Percentiles rank a stretch among this genome's conserved stretches.
Conservation (phyloP, 257 asterid genomes). For the Solanum habrochaites region DNA sequence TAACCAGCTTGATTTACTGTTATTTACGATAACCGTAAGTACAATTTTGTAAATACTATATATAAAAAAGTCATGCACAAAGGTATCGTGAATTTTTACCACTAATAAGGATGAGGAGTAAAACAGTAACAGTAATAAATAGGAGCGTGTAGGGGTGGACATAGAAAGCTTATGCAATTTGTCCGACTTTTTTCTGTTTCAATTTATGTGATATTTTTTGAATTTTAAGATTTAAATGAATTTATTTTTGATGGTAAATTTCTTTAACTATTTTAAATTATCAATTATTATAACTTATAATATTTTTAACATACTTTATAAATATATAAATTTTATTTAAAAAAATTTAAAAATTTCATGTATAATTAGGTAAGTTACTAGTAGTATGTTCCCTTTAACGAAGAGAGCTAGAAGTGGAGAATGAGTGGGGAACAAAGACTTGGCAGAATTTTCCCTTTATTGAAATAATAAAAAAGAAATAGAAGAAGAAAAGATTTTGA, state of each 20-base stretch:
- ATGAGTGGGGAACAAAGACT: background rate
- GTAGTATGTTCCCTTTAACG: background rate
- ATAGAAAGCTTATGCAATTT: background rate
- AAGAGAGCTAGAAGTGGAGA: background rate
- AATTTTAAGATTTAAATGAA: fast-evolving
- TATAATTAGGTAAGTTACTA: background rate
- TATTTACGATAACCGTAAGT: background rate
- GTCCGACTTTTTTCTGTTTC: background rate
- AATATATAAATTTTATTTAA: no score
- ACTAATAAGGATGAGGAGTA: background rate
- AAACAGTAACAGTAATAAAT: background rate
- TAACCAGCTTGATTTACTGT: background rate
- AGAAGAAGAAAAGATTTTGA: background rate
- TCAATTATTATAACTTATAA: no score
- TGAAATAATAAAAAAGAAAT: background rate
- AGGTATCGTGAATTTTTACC: background rate
- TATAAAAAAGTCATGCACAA: background rate
- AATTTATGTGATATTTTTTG: no score
- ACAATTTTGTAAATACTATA: background rate
- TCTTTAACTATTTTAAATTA: no score
- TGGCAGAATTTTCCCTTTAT: background rate
- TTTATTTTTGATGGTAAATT: no score
- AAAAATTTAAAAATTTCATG: no score
- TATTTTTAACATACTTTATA: no score
- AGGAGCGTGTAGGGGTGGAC: background rate